phyloP scores from a whole-genome alignment of 768 basidiomycete genomes.

The Pleurotus salmoneostramineus region DNA sequence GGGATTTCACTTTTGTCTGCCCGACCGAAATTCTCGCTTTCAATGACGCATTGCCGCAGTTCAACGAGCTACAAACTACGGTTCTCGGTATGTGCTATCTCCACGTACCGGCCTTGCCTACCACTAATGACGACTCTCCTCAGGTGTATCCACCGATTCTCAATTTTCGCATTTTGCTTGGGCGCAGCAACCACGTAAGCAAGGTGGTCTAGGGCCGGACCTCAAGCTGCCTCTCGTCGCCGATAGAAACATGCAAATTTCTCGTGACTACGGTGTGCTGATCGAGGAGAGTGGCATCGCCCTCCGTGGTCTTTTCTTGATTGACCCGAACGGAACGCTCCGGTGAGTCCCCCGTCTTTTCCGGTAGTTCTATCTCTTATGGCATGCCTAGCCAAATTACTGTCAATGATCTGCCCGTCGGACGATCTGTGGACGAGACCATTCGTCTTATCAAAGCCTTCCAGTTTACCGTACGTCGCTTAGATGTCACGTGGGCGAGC shows the following conservation, averaged over 20 bases:
- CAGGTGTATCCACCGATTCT: conserved; percentile 86
- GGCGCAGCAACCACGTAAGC: conserved; percentile 75
- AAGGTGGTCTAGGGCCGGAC: conserved; percentile 88
- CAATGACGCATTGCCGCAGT: conserved; percentile 79
- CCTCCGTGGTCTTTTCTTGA: conserved; percentile 82
- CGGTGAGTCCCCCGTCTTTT: conserved; percentile 37
- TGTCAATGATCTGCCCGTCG: conserved; percentile 90
- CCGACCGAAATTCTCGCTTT: conserved; percentile 97
- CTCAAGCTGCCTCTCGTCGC: conserved; percentile 82
- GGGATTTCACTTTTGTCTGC: conserved; percentile 88
- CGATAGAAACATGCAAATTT: conserved; percentile 74
- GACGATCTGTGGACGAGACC: conserved; percentile 94
- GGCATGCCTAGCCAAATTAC: conserved; percentile 64
- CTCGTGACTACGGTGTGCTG: conserved; percentile 84
- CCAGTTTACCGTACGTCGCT: conserved; percentile 71
- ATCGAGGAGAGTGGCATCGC: conserved; percentile 87
- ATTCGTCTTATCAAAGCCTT: conserved; percentile 89
- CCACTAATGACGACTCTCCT: not conserved
- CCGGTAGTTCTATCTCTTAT: not conserved
- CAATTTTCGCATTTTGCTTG: conserved; percentile 86
- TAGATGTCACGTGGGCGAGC: not conserved
- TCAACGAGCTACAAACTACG: conserved; percentile 67
- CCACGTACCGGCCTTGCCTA: not conserved
- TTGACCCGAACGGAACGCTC: conserved; percentile 78
- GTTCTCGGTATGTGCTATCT: conserved; percentile 59